Evolutionary conservation across 179 eudicot species (phyloP), one percentile per base, ranked within the genome.

Genomic region (Spergularia azorica): DNA sequence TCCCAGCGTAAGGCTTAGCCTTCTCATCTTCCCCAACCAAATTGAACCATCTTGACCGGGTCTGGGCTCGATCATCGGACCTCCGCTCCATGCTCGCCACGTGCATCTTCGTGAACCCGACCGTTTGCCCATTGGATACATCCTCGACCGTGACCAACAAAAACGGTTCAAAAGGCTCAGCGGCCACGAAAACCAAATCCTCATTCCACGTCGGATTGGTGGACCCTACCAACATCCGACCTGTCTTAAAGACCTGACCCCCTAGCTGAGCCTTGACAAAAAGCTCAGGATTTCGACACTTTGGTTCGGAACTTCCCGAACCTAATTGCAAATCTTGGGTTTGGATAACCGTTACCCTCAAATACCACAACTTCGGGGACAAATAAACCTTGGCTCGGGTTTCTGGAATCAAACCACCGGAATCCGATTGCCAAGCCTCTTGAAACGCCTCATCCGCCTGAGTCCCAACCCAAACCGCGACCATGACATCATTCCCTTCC

Each of bases 351-450:
- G 92, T 90, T 89, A 93, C 77, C 20, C 97, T 84, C 76, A 93
- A 76, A 77, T 93, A 93, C 97, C 97, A 93, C 74, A 90, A 86
- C 89, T 89, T 93, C 21, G 98, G 98, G 58, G 98, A 93, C 58
- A 93, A 74, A 52, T 93, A 92, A 18, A 90, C 97, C 69, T 92
- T 92, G 83, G 98, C 91, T 80, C 98, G 93, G 81, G 97, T 93
- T 68, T 91, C 98, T 76, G 91, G 90, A 18, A 91, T 76, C 72
- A 90, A 77, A 12, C 98, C 97, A 10, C 98, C 97, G 14, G 98
- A 91, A 79, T 93, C 98, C 65, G 98, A 93, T 57, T 93, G 97
- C 97, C 97, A 93, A 1, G 95, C 92, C 75, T 93, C 97, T 68
- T 89, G 91, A 72, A 93, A 93, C 16, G 92, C 90, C 83, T 89